Evolutionary conservation across 1,284 basidiomycete species (phyloP), one percentile per base, ranked within the genome.

Genomic region (Melampsora americana): DNA sequence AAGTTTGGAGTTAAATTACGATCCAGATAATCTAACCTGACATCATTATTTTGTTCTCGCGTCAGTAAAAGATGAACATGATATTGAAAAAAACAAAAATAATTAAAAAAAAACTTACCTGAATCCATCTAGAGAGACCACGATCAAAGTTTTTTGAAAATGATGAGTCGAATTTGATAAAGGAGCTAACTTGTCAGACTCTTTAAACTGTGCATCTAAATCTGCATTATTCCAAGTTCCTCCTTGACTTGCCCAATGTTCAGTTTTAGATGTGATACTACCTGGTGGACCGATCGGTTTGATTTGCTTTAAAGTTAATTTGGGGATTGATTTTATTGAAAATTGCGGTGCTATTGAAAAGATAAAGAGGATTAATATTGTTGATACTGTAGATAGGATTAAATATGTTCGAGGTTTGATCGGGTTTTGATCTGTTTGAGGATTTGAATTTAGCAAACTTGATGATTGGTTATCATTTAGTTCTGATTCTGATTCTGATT

Each of bases 41-140:
- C 32, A 20, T 28, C 62, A n/a, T 56, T 26, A 48, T 67, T 12
- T 56, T 35, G 46, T 16, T 50, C 35, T 20, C 35, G 9, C 3
- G 35, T 35, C 35, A 35, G 35, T 35, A 35, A 35, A 35, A 3
- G 3, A 35, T n/a, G n/a, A 6, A 11, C 50, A 53, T 53, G 6
- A 1, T 6, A 18, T 6, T 53, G 16, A 26, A 26, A 20, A 6
- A 53, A 18, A 66, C 30, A 5, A 69, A 23, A 66, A 18, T 32
- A 56, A 60, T 4, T 9, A 6, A 68, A 6, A 26, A 53, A 67
- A 2, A 16, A 83, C 87, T 44, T 80, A 89, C 90, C 91, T 86
- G 59, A 93, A 84, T 0, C 92, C 92, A 81, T 95, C 92, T 59
- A 95, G 91, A 42, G 92, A 93, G 28, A 95, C 88, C 66, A 95